phyloP scores from a whole-genome alignment of 2,329 filamentous ascomycete species.

The Taxawa tesnikishii region DNA sequence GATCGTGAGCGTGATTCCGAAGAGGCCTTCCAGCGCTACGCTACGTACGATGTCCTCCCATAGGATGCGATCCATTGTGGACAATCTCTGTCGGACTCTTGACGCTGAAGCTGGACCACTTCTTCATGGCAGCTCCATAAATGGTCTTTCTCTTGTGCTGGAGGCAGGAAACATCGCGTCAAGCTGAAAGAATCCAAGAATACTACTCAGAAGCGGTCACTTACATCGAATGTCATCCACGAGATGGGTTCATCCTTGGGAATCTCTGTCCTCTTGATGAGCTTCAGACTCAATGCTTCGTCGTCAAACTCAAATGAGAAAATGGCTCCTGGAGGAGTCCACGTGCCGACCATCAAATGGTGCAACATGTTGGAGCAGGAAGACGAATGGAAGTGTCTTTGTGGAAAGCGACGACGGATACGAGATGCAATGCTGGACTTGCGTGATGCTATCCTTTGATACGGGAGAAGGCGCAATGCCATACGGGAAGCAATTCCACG shows the following conservation, averaged over 20 bases:
- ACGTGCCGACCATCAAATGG: slow-evolving; percentile 85
- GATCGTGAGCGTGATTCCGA: too few relatives aligned
- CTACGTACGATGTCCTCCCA: slow-evolving; percentile 62
- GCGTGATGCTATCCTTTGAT: too few relatives aligned
- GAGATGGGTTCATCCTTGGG: slow-evolving; percentile 78
- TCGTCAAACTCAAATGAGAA: slow-evolving; percentile 85
- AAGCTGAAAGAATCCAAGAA: too few relatives aligned
- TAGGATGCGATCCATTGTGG: slow-evolving; percentile 61
- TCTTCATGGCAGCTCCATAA: slow-evolving; percentile 87
- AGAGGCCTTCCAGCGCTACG: too few relatives aligned
- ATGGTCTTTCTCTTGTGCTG: slow-evolving; percentile 73
- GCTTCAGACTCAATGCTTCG: slow-evolving; percentile 57
- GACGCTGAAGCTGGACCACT: slow-evolving; percentile 74
- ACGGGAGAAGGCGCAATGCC: too few relatives aligned
- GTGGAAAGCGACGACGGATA: not conserved
- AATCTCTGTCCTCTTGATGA: slow-evolving; percentile 72
- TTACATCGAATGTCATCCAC: slow-evolving; percentile 84
- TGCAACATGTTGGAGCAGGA: slow-evolving; percentile 53
- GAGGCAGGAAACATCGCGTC: too few relatives aligned
- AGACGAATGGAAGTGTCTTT: not conserved
- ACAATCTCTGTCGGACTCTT: slow-evolving; percentile 63
- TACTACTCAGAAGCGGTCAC: too few relatives aligned
- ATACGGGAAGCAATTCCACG: too few relatives aligned
- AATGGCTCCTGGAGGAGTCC: slow-evolving; percentile 76
- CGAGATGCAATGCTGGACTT: slow-evolving; percentile 1